Conservation (phyloP, 345 rosid species). For the Eucalyptus curtisii region DNA sequence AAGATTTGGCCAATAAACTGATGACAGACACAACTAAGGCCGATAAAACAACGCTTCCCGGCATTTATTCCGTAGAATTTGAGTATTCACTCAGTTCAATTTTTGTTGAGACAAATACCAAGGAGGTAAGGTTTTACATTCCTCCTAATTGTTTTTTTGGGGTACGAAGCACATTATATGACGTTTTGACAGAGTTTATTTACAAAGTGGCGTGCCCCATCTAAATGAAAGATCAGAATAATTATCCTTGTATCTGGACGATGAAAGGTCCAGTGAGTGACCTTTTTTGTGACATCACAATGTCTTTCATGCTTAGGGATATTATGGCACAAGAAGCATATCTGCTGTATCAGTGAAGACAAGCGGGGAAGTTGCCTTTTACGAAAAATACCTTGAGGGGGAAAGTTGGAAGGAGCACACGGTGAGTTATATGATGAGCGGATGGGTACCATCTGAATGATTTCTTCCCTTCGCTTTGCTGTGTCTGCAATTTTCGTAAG, state of each 20-base stretch:
- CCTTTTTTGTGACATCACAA: background rate
- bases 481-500: background rate
- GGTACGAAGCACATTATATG: background rate
- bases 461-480: background rate
- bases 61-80: constrained; percentile 18
- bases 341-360: constrained; percentile 35
- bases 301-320: constrained; percentile 25
- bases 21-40: constrained; percentile 57
- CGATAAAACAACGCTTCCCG: constrained; percentile 8
- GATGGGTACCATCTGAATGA: background rate
- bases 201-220: background rate
- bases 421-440: constrained; percentile 7
- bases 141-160: background rate
- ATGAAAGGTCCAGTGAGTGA: background rate
- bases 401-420: constrained; percentile 45
- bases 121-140: constrained; percentile 12
- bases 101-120: constrained; percentile 26
- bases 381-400: constrained; percentile 42
- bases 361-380: constrained; percentile 31
- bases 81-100: constrained; percentile 47
- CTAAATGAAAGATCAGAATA: background rate
- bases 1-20: constrained; percentile 37
- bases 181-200: background rate
- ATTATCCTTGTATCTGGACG: background rate
- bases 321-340: constrained; percentile 68